These are phyloP conservation scores for Xenoacremonium recifei DNA, from an alignment of 2,329 filamentous ascomycete genomes.

Conservation along the genomic window DNA sequence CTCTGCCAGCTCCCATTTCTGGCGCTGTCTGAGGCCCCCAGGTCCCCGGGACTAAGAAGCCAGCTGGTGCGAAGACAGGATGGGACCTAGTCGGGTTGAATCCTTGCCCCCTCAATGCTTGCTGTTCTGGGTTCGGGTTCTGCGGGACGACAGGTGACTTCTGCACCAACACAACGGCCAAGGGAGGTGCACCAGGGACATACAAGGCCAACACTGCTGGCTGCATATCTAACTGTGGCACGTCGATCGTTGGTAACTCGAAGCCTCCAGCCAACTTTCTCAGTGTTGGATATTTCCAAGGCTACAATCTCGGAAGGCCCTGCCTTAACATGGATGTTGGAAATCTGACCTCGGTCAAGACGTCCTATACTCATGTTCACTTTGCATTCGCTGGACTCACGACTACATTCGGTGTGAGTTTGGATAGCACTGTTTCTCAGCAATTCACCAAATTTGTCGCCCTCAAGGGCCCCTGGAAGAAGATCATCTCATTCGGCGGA, in stretches of 20 bases:
- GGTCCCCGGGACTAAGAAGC: constrained; percentile 25
- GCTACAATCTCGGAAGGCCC: constrained; percentile 26
- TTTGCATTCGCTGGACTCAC: constrained; percentile 31
- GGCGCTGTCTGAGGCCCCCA: constrained; percentile 35
- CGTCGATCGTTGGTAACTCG: constrained; percentile 27
- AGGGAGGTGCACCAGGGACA: constrained; percentile 27
- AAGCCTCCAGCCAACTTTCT: constrained; percentile 23
- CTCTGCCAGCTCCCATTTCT: constrained; percentile 30
- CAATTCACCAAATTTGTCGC: constrained; percentile 31
- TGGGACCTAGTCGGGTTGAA: constrained; percentile 39
- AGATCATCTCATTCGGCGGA: constrained; percentile 35
- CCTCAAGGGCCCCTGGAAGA: constrained; percentile 27
- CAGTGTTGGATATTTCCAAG: constrained; percentile 33
- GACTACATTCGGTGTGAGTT: constrained; percentile 11
- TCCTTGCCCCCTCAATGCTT: constrained; percentile 43
- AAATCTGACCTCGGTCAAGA: constrained; percentile 15
- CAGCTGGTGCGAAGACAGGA: constrained; percentile 22
- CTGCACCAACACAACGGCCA: constrained; percentile 32
- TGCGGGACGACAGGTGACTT: constrained; percentile 45
- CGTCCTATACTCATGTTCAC: constrained; percentile 31
- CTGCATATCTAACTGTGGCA: constrained; percentile 34
- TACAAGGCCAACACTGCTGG: constrained; percentile 21
- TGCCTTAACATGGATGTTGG: constrained; percentile 32
- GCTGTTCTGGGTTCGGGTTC: constrained; percentile 42
- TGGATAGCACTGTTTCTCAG: constrained; percentile 17